Base-by-base conservation (phyloP, 2,329 filamentous ascomycete genomes). In the Aspergillus sp. region DNA sequence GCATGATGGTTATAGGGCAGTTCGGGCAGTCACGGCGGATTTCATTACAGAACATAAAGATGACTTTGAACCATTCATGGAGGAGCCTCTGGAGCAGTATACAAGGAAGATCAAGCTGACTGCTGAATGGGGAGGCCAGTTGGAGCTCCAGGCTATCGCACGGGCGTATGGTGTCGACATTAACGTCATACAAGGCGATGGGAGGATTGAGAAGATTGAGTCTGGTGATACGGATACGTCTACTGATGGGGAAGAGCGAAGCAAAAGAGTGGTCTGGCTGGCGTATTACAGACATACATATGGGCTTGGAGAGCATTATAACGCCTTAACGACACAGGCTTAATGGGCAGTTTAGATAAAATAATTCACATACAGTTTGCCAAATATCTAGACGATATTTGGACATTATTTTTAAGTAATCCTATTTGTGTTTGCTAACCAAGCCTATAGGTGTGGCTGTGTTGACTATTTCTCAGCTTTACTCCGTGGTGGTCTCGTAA, bases 291-390 rank as follows among this genome's bases (percentile, higher is more conserved):
- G 90, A 67, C 92, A 97, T 78, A 91, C 90, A 49, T 98, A 96
- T 74, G 93, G 93, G 1, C 79, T 99, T 50, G 95, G 95, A 12
- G 95, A 98, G 79, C 95, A 99, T 77, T 99, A 99, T 77, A 99
- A 99, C 73, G 96, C 93, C 53, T 76, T 99, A 71, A 75, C 85
- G 65, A 83, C 80, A 68, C 71, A 71, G 49, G 57, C 62, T 37
- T 72, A 66, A 66, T 53, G 12, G 46, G 55, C 39, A 20, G n/a
- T 30, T 39, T 30, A 54, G 24, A 41, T 24, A 55, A 55, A 53
- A 42, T 30, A 15, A 24, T 22, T 22, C 20, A 17, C 24, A 15
- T 11, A n/a, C 24, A 24, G 19, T 15, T 24, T 27, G 19, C 19
- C 17, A 5, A 45, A 46, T 46, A n/a, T 6, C 24, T 19, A 48